Base-by-base conservation (phyloP, 2,329 filamentous ascomycete genomes). In the Cordyceps cicadae region DNA sequence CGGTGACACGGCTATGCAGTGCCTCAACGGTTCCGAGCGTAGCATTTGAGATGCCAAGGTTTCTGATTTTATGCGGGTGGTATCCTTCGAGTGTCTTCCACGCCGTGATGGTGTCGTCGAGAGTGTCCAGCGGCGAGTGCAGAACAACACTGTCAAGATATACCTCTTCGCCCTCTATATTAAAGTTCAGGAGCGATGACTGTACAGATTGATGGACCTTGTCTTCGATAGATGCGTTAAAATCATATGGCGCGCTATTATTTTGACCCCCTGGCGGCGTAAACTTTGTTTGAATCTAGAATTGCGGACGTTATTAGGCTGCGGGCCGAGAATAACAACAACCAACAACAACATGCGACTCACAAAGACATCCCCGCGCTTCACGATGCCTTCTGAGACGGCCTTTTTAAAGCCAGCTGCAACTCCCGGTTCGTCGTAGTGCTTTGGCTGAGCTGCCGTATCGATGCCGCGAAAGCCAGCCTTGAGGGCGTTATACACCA, bases 261-360 rank as follows among this genome's bases (percentile, higher is more conserved):
- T 87, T 82, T 70, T 92, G 88, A 26, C 83, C 85, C 17, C 73
- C 72, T 5, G 84, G 71, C 0, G 87, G 80, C 1, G 88, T 90
- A 75, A 87, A 94, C 71, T 93, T 94, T n/a, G 90, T 92, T 80
- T 95, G 90, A 50, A 92, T 78, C 84, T 88, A 37, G 11, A 11
- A 57, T 49, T 3, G 6, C 34, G 7, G 29, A 5, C 24, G 21
- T 54, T n/a, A 54, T 54, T n/a, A 54, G 39, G 19, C n/a, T 21
- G 17, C 6, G n/a, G 19, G 3, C 24, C 24, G 26, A 12, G 29
- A 29, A 29, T 29, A 29, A 29, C 29, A 24, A 24, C 4, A 24
- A 24, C 24, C 2, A 29, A 29, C 29, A 29, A 29, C 29, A 5
- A 29, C 7, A 29, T 29, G 49, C 9, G n/a, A 49, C 57, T 54